These are phyloP conservation scores for Pseudophaeomoniella oleicola DNA, from an alignment of 2,329 filamentous ascomycete species.

Conservation along the genomic window DNA sequence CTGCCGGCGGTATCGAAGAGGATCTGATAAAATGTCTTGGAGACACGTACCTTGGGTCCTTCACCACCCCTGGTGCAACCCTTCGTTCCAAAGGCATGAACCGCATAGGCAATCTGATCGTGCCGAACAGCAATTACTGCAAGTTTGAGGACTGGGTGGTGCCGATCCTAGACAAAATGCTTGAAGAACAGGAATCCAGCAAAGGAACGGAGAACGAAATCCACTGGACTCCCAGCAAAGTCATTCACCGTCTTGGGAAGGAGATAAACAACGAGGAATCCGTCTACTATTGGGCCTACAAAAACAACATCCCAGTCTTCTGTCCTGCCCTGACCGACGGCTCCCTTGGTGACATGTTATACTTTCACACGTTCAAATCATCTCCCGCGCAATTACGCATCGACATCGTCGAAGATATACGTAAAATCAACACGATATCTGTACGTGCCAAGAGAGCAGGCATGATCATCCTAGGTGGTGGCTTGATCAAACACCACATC, in stretches of 20 bases:
- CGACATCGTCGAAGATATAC: conserved; percentile 88
- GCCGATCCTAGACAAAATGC: conserved; percentile 86
- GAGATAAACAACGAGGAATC: conserved; percentile 89
- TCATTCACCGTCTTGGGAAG: conserved; percentile 77
- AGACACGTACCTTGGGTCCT: conserved; percentile 82
- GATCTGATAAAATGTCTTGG: conserved; percentile 98
- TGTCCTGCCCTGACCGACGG: conserved; percentile 93
- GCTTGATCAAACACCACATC: conserved; percentile 96
- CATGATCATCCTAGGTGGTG: conserved; percentile 91
- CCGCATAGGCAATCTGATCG: conserved; percentile 86
- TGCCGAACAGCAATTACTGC: conserved; percentile 96
- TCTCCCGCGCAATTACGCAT: conserved; percentile 69
- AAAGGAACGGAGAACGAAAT: conserved; percentile 51
- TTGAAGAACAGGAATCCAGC: conserved; percentile 79
- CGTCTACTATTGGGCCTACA: conserved; percentile 95
- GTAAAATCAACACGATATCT: conserved; percentile 80
- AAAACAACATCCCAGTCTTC: conserved; percentile 93
- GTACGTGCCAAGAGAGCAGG: conserved; percentile 76
- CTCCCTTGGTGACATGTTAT: conserved; percentile 92
- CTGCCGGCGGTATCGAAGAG: conserved; percentile 89
- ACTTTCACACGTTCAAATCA: conserved; percentile 91
- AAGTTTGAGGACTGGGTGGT: conserved; percentile 96
- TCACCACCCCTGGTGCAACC: conserved; percentile 59
- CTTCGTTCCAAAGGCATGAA: conserved; percentile 80
- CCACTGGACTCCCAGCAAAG: conserved; percentile 84